Evolutionary conservation across 1,139 yeast genomes (phyloP).

Genomic region (Debaryomyces fabryi): DNA sequence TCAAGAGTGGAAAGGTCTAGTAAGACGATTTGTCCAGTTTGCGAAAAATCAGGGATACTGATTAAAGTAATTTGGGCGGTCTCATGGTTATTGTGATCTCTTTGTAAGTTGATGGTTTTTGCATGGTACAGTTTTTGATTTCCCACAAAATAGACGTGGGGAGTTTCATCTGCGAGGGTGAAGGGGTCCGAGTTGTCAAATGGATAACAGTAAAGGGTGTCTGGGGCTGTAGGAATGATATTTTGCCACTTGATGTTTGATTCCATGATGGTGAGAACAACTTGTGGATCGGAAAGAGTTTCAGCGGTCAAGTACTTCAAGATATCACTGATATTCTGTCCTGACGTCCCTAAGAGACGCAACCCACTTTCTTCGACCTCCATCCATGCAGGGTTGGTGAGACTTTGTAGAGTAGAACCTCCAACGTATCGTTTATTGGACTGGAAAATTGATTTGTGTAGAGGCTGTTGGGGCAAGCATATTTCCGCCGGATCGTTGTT

Average conservation of each 20-base stretch:
- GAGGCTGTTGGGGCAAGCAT: constrained; percentile 86
- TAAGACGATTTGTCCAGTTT: constrained; percentile 68
- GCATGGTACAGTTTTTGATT: constrained; percentile 69
- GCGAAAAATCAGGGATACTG: constrained; percentile 70
- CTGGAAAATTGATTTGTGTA: constrained; percentile 73
- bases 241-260: constrained; percentile 82
- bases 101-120: constrained; percentile 19
- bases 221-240: constrained; percentile 94
- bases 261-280: constrained; percentile 57
- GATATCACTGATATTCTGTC: constrained; percentile 83
- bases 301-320: constrained; percentile 54
- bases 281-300: constrained; percentile 25
- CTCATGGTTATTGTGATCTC: constrained; percentile 20
- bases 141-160: constrained; percentile 86
- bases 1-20: constrained; percentile 62
- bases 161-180: constrained; percentile 64
- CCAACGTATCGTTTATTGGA: constrained; percentile 47
- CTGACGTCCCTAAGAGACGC: constrained; percentile 71
- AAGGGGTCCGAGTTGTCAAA: constrained; percentile 82
- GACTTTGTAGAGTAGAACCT: constrained; percentile 40
- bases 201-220: constrained; percentile 90
- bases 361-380: constrained; percentile 50
- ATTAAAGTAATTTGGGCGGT: constrained; percentile 50
- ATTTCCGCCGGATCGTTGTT: constrained; percentile 78
- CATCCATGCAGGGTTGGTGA: constrained; percentile 82